Base-by-base conservation (phyloP, 2,329 filamentous ascomycete species). In the Dothistroma pini region DNA sequence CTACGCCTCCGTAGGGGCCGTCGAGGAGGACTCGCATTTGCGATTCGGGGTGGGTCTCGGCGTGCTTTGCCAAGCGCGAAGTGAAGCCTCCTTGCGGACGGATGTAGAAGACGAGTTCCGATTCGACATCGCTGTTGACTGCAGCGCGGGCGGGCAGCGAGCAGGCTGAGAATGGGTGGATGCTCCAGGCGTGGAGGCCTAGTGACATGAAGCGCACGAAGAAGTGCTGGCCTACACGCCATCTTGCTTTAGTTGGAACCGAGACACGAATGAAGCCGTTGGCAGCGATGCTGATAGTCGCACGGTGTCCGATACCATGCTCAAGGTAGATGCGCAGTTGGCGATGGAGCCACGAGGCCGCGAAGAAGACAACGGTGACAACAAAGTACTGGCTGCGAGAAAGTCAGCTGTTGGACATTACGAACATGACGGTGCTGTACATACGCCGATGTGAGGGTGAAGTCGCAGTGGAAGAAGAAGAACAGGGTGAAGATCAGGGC, bases 391-490 rank as follows among this genome's bases (percentile, higher is more conserved):
- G 81, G 82, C 81, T 80, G 12, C 56, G 38, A 29, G 2, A 9
- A 2, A 5, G 8, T 29, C 11, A 51, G 52, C 14, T 31, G 11
- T 3, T 9, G 9, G 11, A 11, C 9, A 14, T 8, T 35, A n/a
- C 22, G 31, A 31, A 1, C 34, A 22, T 11, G 52, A 49, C 35
- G 31, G 31, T 29, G 54, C 10, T 31, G 4, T 35, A 44, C 54
- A 2, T 68, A 80, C 80, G 81, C 85, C 2, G 83, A 84, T 1
- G 80, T 78, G 9, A 86, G 74, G 0, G 75, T 78, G 69, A 79
- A 81, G 68, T 83, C 80, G 69, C 84, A 86, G 70, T 86, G 84
- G 59, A 84, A 76, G 73, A 86, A 86, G 69, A 87, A 81, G 67
- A 84, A 83, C 5, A 86, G 54, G 25, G 85, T 73, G 64, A 86